Conservation (phyloP, 805 yeast species). For the Wickerhamiella siamensis region DNA sequence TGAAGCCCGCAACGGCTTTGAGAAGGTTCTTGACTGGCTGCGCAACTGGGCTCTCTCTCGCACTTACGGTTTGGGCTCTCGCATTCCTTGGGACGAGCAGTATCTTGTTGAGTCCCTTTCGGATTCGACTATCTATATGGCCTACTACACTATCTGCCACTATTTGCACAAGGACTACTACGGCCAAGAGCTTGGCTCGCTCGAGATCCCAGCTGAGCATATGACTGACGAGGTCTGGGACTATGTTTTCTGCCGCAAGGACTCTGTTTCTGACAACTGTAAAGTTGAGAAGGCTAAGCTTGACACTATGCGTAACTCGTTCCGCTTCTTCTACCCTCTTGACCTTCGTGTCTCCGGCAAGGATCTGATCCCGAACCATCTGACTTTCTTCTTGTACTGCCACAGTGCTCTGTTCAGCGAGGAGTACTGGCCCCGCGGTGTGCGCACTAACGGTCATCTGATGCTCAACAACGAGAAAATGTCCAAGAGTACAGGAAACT, state of each 20-base stretch:
- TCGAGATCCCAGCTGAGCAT: constrained; percentile 63
- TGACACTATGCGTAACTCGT: constrained; percentile 72
- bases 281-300: constrained; percentile 55
- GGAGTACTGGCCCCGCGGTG: constrained; percentile 84
- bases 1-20: constrained; percentile 84
- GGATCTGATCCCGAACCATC: constrained; percentile 92
- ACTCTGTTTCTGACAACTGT: constrained; percentile 32
- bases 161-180: constrained; percentile 74
- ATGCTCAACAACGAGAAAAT: constrained; percentile 91
- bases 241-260: constrained; percentile 66
- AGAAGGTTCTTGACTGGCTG: constrained; percentile 89
- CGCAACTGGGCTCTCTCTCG: constrained; percentile 98
- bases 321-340: constrained; percentile 91
- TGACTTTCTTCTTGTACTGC: constrained; percentile 86
- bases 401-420: constrained; percentile 89
- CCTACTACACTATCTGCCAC: constrained; percentile 83
- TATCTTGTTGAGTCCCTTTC: constrained; percentile 88
- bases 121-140: constrained; percentile 91
- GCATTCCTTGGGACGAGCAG: constrained; percentile 91
- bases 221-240: constrained; percentile 91
- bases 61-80: constrained; percentile 90
- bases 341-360: constrained; percentile 89
- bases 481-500: constrained; percentile 97
- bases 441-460: constrained; percentile 91
- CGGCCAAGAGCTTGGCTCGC: constrained; percentile 61